These are phyloP conservation scores for Umbelopsis sp. DNA, from an alignment of 371 early-diverging fungal species.

Conservation along the genomic window DNA sequence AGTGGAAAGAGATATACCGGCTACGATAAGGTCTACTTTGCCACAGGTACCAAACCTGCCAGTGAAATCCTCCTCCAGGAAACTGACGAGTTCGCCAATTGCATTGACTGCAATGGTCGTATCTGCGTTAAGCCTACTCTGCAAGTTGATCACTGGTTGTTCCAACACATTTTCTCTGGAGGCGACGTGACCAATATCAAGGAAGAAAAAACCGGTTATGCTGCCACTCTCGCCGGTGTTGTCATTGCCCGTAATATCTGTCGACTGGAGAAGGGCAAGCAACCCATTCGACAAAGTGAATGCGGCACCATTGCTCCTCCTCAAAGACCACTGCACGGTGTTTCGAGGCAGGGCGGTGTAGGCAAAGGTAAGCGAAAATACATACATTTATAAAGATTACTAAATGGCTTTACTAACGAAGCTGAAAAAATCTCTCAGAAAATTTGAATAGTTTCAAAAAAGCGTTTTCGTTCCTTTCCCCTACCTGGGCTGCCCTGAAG, in stretches of 20 bases:
- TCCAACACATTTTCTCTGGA: constrained; percentile 67
- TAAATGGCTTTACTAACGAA: not conserved
- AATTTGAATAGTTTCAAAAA: constrained; percentile 27
- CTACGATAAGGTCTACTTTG: constrained; percentile 45
- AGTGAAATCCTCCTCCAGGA: constrained; percentile 31
- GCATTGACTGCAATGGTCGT: constrained; percentile 38
- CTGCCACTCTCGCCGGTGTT: constrained; percentile 59
- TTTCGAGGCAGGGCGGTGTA: constrained; percentile 46
- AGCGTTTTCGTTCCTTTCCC: constrained; percentile 37
- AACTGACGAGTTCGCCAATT: constrained; percentile 30
- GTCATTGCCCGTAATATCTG: constrained; percentile 56
- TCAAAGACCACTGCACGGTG: constrained; percentile 41
- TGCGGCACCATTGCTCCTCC: constrained; percentile 45
- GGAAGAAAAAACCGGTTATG: constrained; percentile 66
- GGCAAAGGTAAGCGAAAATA: constrained; percentile 40
- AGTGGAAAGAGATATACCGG: constrained; percentile 37
- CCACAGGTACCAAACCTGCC: constrained; percentile 48
- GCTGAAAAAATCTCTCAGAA: constrained; percentile 29
- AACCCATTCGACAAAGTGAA: constrained; percentile 42
- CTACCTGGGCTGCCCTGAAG: constrained; percentile 41
- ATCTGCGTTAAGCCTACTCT: constrained; percentile 63
- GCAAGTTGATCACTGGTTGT: constrained; percentile 62
- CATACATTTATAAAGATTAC: not conserved
- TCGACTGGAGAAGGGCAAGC: constrained; percentile 49
- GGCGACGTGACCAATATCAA: constrained; percentile 67